Evolutionary conservation across 805 yeast genomes (phyloP).

Genomic region (Nadsonia fulvescens): DNA sequence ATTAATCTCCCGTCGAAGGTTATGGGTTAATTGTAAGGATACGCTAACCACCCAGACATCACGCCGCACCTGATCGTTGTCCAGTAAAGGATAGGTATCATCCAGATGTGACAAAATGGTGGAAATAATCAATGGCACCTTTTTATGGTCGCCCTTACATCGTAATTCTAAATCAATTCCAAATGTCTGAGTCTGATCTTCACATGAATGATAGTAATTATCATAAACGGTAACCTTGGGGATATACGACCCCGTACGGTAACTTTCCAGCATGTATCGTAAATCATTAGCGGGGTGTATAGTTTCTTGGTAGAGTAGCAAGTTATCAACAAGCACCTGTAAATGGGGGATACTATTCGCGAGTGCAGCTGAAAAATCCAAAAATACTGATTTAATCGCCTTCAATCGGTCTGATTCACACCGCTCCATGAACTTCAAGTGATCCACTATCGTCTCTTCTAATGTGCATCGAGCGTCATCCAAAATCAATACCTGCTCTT

Average conservation of each 20-base stretch:
- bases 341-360: constrained; percentile 41
- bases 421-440: constrained; percentile 57
- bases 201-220: constrained; percentile 54
- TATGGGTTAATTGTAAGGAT: constrained; percentile 41
- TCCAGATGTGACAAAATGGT: constrained; percentile 52
- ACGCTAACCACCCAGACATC: constrained; percentile 54
- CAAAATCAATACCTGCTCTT: constrained; percentile 33
- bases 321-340: constrained; percentile 41
- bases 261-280: constrained; percentile 43
- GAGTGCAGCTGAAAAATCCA: constrained; percentile 52
- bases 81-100: constrained; percentile 42
- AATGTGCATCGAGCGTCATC: constrained; percentile 54
- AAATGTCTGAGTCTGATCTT: constrained; percentile 54
- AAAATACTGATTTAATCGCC: constrained; percentile 57
- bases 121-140: constrained; percentile 53
- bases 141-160: constrained; percentile 51
- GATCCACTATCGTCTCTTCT: constrained; percentile 55
- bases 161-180: constrained; percentile 63
- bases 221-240: constrained; percentile 64
- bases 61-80: constrained; percentile 49
- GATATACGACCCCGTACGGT: constrained; percentile 54
- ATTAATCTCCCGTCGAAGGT: constrained; percentile 37
- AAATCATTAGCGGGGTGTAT: constrained; percentile 56
- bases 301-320: constrained; percentile 47
- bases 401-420: constrained; percentile 64